Conservation (phyloP, 768 basidiomycete genomes). For the Phanerochaete sordida region DNA sequence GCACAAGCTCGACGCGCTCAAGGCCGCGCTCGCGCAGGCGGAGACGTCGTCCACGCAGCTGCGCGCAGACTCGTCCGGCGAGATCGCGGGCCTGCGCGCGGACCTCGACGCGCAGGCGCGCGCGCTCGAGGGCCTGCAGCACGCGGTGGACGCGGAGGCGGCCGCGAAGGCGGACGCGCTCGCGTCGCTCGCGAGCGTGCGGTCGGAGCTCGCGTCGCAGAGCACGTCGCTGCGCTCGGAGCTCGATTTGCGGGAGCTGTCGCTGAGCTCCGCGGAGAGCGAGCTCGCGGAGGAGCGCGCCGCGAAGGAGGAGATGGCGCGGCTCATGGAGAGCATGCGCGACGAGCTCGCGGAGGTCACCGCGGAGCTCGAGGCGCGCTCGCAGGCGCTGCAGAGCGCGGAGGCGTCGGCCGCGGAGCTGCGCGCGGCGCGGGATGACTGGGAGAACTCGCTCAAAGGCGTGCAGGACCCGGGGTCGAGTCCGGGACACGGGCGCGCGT, state of each 20-base stretch:
- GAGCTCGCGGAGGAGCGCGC: background rate
- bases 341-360: background rate
- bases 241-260: background rate
- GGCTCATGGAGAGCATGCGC: background rate
- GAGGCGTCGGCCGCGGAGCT: background rate
- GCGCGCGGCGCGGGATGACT: background rate
- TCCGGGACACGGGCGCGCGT: background rate
- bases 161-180: background rate
- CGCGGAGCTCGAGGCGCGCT: background rate
- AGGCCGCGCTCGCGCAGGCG: background rate
- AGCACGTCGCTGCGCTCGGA: background rate
- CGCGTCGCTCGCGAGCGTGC: background rate
- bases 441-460: background rate
- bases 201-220: background rate
- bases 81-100: background rate
- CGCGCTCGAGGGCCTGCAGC: background rate
- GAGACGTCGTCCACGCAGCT: background rate
- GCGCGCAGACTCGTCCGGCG: background rate
- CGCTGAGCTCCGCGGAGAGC: background rate
- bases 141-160: background rate
- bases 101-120: background rate
- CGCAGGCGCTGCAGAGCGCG: background rate
- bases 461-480: background rate
- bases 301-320: conserved; percentile 4
- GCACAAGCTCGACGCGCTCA: background rate